Percentiles rank a stretch among this genome's conserved stretches.
These are phyloP conservation scores for Komagataella ulmi DNA, from an alignment of 805 yeast species.

Conservation along the genomic window DNA sequence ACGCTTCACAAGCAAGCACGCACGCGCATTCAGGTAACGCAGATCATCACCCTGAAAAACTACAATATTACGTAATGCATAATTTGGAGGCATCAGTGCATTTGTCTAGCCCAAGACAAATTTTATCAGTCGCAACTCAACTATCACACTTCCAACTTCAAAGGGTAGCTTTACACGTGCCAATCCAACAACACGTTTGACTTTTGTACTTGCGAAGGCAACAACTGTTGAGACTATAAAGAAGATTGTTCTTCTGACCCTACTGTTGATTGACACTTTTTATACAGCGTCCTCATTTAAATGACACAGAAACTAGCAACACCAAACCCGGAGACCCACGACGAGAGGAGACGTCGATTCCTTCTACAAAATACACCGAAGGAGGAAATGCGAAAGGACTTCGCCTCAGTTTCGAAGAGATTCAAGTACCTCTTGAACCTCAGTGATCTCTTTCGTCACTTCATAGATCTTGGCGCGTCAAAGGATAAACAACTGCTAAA, in stretches of 20 bases:
- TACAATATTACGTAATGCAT: neutral
- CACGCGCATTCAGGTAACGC: neutral
- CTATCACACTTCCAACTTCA: neutral
- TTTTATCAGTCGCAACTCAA: neutral
- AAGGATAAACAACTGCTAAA: conserved; percentile 43
- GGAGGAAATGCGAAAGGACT: conserved; percentile 30
- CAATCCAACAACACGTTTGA: neutral
- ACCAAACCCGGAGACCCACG: conserved; percentile 12
- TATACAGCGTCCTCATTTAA: neutral
- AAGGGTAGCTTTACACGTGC: neutral
- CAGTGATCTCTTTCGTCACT: conserved; percentile 55
- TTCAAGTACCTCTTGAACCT: conserved; percentile 55
- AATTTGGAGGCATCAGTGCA: neutral
- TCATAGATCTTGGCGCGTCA: conserved; percentile 49
- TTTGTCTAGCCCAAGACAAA: neutral
- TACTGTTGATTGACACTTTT: neutral
- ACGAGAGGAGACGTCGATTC: conserved; percentile 32
- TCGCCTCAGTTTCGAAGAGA: conserved; percentile 32
- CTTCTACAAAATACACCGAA: conserved; percentile 42
- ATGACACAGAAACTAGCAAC: neutral
- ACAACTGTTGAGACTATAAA: neutral
- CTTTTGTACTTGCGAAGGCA: neutral
- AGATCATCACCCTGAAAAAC: neutral
- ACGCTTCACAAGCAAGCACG: neutral
- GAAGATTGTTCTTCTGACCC: neutral